Evolutionary conservation across 345 rosid genomes (phyloP).

Genomic region (Moringa oleifera): DNA sequence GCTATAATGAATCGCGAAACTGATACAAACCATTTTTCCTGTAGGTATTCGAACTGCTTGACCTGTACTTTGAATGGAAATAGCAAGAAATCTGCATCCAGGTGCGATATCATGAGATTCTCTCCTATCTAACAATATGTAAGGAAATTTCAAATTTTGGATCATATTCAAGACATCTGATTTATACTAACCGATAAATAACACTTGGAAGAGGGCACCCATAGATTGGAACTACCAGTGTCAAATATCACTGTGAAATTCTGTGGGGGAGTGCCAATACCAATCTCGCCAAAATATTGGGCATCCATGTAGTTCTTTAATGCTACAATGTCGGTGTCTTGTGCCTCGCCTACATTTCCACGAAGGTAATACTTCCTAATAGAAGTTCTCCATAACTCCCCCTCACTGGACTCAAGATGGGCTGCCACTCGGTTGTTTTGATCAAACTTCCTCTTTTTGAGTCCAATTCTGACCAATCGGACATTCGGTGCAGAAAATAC

Average conservation of each 20-base stretch:
- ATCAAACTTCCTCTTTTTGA: conserved; percentile 67
- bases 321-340: conserved; percentile 60
- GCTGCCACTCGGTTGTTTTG: conserved; percentile 42
- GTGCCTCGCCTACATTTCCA: conserved; percentile 37
- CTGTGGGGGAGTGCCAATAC: conserved; percentile 83
- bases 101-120: background rate
- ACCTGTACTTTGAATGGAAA: conserved; percentile 75
- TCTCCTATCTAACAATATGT: background rate
- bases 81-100: conserved; percentile 56
- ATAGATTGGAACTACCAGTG: conserved; percentile 91
- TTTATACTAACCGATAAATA: conserved; percentile 59
- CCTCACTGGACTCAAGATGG: conserved; percentile 48
- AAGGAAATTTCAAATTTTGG: background rate
- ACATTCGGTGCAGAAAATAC: conserved; percentile 33
- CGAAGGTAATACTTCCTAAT: conserved; percentile 30
- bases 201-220: conserved; percentile 95
- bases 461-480: conserved; percentile 52
- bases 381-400: conserved; percentile 38
- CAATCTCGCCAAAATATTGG: conserved; percentile 91
- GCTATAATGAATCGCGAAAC: conserved; percentile 3
- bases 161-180: background rate
- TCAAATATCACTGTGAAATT: conserved; percentile 89
- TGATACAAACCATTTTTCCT: conserved; percentile 57
- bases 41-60: conserved; percentile 65
- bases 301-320: conserved; percentile 90